Evolutionary conservation across 176 grass and related monocot species (phyloP).

Genomic region (Coix lacrymajobi): DNA sequence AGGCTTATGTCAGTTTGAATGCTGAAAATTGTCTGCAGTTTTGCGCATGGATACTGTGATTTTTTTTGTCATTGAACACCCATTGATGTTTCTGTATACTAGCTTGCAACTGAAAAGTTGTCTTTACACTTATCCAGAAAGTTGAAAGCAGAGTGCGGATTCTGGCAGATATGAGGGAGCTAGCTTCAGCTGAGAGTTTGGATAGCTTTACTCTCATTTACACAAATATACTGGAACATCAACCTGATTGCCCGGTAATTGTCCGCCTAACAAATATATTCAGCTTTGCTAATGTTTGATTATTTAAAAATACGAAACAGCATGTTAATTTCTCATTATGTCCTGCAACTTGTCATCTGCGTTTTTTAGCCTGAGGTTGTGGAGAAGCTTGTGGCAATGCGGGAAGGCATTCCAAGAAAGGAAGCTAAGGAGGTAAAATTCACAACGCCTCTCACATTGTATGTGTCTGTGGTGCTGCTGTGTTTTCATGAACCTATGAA

Average conservation of each 20-base stretch:
- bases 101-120: slow-evolving; percentile 11
- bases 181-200: slow-evolving; percentile 96
- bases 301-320: neutral
- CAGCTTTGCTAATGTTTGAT: neutral
- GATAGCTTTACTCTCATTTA: slow-evolving; percentile 98
- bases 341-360: slow-evolving; percentile 16
- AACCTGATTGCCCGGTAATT: slow-evolving; percentile 95
- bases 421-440: slow-evolving; percentile 93
- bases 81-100: slow-evolving; percentile 4
- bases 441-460: neutral
- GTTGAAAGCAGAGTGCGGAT: slow-evolving; percentile 93
- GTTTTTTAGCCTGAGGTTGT: slow-evolving; percentile 86
- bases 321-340: slow-evolving; percentile 7
- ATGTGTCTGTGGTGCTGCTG: neutral
- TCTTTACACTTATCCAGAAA: slow-evolving; percentile 62
- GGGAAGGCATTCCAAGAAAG: slow-evolving; percentile 90
- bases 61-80: neutral
- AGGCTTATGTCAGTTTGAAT: slow-evolving; percentile 16
- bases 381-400: slow-evolving; percentile 93
- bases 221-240: slow-evolving; percentile 98
- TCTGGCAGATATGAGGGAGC: slow-evolving; percentile 92
- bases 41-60: neutral
- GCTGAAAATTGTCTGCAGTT: neutral
- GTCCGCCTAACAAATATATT: slow-evolving; percentile 20
- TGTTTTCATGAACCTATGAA: neutral